Conservation (phyloP, 108 stramenopile species). For the Stephanodiscus triporus region DNA sequence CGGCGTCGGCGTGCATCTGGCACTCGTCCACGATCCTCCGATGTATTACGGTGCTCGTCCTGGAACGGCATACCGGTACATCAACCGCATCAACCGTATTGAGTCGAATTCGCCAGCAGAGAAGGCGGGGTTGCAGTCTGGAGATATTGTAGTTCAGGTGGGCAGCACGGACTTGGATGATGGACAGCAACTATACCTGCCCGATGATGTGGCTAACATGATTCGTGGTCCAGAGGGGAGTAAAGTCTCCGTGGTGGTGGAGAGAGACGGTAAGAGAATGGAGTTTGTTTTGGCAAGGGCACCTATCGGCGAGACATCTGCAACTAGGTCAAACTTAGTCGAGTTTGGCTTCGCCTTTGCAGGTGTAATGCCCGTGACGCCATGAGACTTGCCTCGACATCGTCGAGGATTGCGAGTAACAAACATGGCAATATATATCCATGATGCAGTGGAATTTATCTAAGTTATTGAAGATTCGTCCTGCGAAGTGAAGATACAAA, state of each 20-base stretch:
- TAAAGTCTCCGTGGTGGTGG: conserved; percentile 61
- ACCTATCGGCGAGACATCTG: conserved; percentile 19
- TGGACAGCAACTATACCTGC: conserved; percentile 38
- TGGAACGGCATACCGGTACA: conserved; percentile 2
- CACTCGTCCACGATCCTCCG: conserved; percentile 4
- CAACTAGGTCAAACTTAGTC: neutral
- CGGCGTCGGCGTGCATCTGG: conserved; percentile 7
- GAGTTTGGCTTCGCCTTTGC: neutral
- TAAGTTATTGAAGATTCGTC: neutral
- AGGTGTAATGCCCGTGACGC: conserved; percentile 5
- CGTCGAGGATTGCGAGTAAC: neutral
- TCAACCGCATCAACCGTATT: conserved; percentile 7
- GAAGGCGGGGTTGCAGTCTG: conserved; percentile 55
- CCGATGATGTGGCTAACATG: conserved; percentile 65
- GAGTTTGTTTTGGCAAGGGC: conserved; percentile 74
- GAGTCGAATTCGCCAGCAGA: conserved; percentile 66
- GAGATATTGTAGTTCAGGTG: conserved; percentile 64
- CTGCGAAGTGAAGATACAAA: neutral
- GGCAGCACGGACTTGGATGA: conserved; percentile 62
- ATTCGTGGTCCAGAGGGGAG: conserved; percentile 69
- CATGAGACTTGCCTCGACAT: neutral
- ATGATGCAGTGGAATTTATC: neutral
- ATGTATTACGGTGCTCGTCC: neutral
- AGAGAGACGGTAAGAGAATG: conserved; percentile 55
- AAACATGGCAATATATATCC: neutral